Evolutionary conservation across 345 rosid species (phyloP), one percentile per base, ranked within the genome.

Genomic region (Acer yangbiense): DNA sequence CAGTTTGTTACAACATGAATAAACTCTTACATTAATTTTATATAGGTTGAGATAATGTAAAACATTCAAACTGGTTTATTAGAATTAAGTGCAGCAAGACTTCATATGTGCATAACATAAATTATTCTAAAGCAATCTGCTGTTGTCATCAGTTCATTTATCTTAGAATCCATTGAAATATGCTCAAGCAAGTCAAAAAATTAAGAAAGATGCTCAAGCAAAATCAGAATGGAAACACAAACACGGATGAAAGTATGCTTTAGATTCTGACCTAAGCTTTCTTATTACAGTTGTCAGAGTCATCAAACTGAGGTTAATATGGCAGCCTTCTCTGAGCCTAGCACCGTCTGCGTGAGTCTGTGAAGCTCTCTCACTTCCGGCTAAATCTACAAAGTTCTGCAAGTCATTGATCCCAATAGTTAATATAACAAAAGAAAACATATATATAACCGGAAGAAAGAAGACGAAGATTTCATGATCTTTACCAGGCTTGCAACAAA

Each of bases 321-420:
- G 99, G 76, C 99, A 97, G 76, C 99, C 99, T 87, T 97, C 99
- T 79, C 96, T 87, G 32, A 97, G 98, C 84, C 99, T 88, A 69
- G 97, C 88, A 55, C 99, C 99, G 69, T 97, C 99, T 44, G 98
- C 92, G 75, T 94, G 89, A 41, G 99, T 93, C 80, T 97, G 99
- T 76, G 99, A 90, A 16, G 98, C 98, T 85, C 99, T 89, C 84
- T 97, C 99, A 84, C 98, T 94, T 88, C 99, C 99, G 77, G 99
- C 99, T 72, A 97, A 85, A 89, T 97, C 99, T 62, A 97, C 99
- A 74, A 97, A 94, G 86, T 97, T 97, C 99, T 97, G 91, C 86
- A 82, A 83, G 41, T 48, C 69, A 86, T 78, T 62, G 68, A 78
- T 60, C 54, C 39, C 82, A 67, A 39, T 1, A 77, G 67, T 55